Evolutionary conservation across 495 filamentous ascomycete species (phyloP), one percentile per base, ranked within the genome.

Genomic region (Penicillium argentinense): DNA sequence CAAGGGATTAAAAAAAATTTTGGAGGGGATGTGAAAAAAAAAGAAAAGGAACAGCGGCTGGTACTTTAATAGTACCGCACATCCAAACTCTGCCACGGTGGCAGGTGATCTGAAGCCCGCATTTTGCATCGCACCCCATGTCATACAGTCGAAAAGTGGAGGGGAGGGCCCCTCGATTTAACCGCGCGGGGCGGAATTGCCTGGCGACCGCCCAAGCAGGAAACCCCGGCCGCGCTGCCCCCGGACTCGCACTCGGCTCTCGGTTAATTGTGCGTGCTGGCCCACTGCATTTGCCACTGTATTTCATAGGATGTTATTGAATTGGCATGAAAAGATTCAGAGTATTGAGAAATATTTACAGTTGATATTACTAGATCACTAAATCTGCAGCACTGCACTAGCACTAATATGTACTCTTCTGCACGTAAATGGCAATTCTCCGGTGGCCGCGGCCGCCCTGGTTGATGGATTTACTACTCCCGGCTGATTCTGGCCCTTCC

Each of bases 181-280:
- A 59, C 58, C 58, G 57, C 53, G 57, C 47, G 54, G 58, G 51
- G 48, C 18, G 28, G 7, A 60, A 17, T 43, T 59, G 23, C 56
- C 48, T 14, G 4, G 11, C 23, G 7, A 9, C 2, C 9, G 9
- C 37, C 44, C 22, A 37, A 53, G 32, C 2, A 39, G 54, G 57
- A 18, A 60, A 36, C 24, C 37, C 4, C 27, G 12, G 22, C 44
- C 52, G 38, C 22, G 18, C 39, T 49, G 54, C 50, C 22, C 57
- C 54, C 50, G 52, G 30, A 51, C 47, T 36, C 22, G 13, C 32
- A 9, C 24, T 60, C 57, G 54, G 54, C 54, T 49, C 22, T 62
- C 59, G 59, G 59, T 59, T 62, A 62, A 62, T 46, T 24, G 5
- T 12, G 2, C n/a, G n/a, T n/a, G n/a, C n/a, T n/a, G n/a, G n/a